Base-by-base conservation (phyloP, 2,329 filamentous ascomycete genomes). In the Aspergillus sp. region DNA sequence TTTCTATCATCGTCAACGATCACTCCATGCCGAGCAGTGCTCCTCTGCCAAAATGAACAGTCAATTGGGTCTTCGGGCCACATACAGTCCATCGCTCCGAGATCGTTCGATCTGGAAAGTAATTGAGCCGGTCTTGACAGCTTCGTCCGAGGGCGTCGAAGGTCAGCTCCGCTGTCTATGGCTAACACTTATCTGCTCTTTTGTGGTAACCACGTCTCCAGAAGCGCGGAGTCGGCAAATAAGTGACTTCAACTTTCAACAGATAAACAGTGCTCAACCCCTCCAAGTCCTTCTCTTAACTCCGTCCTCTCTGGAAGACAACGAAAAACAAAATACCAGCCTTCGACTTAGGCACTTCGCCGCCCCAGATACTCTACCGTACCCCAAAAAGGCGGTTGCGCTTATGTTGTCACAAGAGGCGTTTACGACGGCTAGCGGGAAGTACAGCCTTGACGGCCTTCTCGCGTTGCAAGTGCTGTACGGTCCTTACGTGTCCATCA, bases 41-140 rank as follows among this genome's bases (percentile, higher is more conserved):
- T 24, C 36, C 1, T 2, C 34, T 34, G n/a, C n/a, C 6, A 32
- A 8, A 5, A 64, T 60, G 62, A 42, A 57, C 11, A 18, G 15
- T 4, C 50, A 39, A n/a, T 15, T 22, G 0, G 5, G 13, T 18
- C 17, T 60, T 15, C 51, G 26, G n/a, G 62, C 63, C 1, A 55
- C 56, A n/a, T 80, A 80, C 65, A 77, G 74, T 62, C 66, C 70
- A n/a, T 70, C 68, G 15, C 72, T 80, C 12, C 72, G 73, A 12
- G 64, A 66, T 30, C 74, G 74, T 20, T 64, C 71, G 5, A 68
- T 77, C 30, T 78, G 75, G 71, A 65, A 65, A 15, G 57, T 63
- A 22, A 59, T 73, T 11, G 62, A 56, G 9, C 68, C 65, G 30
- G 39, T 63, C 22, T 49, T 72, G 12, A 55, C 55, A 13, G 26